Conservation (phyloP, 305 asterid genomes). For the Rubia balearica region DNA sequence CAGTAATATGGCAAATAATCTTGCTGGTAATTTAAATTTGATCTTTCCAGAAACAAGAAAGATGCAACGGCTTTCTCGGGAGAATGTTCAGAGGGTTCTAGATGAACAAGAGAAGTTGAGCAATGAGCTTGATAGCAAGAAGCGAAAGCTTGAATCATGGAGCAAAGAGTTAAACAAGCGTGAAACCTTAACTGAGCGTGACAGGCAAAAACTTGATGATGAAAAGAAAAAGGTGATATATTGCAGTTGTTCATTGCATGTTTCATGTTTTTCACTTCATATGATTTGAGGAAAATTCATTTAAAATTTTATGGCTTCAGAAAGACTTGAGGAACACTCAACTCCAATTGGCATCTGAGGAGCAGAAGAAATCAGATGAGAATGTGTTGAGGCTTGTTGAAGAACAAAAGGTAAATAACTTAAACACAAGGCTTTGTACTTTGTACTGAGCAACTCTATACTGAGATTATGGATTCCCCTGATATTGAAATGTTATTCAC, state of each 20-base stretch:
- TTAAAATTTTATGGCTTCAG: background rate
- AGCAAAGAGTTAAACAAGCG: constrained; percentile 65
- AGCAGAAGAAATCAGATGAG: constrained; percentile 19
- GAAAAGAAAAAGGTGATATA: constrained; percentile 35
- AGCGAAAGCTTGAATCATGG: constrained; percentile 58
- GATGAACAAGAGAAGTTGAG: constrained; percentile 64
- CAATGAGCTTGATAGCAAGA: constrained; percentile 51
- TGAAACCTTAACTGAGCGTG: constrained; percentile 60
- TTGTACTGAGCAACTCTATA: background rate
- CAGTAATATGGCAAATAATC: background rate
- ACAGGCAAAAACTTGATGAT: constrained; percentile 71
- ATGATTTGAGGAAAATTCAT: background rate
- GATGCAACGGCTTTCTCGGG: background rate
- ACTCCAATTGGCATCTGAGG: constrained; percentile 15
- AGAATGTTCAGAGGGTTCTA: constrained; percentile 45
- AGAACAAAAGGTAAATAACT: constrained; percentile 16
- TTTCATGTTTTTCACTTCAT: background rate
- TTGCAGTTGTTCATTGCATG: background rate
- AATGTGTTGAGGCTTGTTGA: constrained; percentile 22
- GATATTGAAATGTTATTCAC: background rate
- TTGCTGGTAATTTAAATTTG: no score
- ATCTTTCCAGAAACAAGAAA: background rate
- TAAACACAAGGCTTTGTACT: background rate
- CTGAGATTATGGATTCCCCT: background rate
- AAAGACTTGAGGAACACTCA: constrained; percentile 14